Conservation (phyloP, 768 basidiomycete genomes). For the Kwoniella sp. region DNA sequence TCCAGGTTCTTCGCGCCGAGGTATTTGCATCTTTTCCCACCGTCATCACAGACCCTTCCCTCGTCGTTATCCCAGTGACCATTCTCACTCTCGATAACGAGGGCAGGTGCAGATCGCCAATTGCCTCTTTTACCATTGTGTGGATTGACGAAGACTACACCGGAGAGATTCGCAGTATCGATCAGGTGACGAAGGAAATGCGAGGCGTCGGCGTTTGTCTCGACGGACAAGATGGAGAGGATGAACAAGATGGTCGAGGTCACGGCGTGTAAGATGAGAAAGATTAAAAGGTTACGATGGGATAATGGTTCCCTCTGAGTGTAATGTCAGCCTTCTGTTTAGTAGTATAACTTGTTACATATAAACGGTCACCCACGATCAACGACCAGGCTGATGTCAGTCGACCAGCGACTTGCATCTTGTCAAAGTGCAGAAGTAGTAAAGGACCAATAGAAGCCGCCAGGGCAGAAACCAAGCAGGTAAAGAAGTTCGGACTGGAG, state of each 20-base stretch:
- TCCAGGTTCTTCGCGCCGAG: background rate
- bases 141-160: conserved; percentile 16
- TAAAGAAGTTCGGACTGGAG: background rate
- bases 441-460: background rate
- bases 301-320: conserved; percentile 2
- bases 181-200: conserved; percentile 22
- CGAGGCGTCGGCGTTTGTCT: conserved; percentile 13
- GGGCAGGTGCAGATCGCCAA: conserved; percentile 15
- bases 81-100: conserved; percentile 1
- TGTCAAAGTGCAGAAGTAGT: background rate
- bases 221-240: conserved; percentile 12
- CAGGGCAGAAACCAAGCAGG: background rate
- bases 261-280: conserved; percentile 12
- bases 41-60: background rate
- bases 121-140: conserved; percentile 8
- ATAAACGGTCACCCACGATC: conserved; percentile 8
- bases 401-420: conserved; percentile 13
- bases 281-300: conserved; percentile 13
- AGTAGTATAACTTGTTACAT: too few species aligned
- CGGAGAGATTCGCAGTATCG: conserved; percentile 15
- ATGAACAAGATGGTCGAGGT: conserved; percentile 5
- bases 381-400: conserved; percentile 11
- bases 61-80: background rate
- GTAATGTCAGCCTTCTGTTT: background rate
- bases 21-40: conserved; percentile 1